These are phyloP conservation scores for Starmera dryadoides DNA, from an alignment of 805 yeast genomes.

Conservation along the genomic window DNA sequence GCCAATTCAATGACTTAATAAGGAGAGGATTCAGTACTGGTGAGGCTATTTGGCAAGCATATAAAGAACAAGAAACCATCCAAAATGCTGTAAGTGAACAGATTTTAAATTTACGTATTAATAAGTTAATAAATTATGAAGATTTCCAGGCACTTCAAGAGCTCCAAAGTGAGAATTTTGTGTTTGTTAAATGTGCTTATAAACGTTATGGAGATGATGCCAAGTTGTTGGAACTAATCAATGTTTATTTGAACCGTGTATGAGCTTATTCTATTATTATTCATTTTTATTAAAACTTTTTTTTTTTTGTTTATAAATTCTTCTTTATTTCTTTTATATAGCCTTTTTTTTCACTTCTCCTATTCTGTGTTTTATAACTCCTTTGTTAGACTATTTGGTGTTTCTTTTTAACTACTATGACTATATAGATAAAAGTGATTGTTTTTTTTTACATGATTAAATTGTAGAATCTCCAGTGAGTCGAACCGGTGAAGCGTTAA, in stretches of 20 bases:
- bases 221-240: constrained; percentile 14
- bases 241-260: constrained; percentile 10
- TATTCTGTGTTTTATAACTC: too few species aligned
- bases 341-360: too few species aligned
- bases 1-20: neutral
- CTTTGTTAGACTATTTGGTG: too few species aligned
- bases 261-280: neutral
- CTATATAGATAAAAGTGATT: too few species aligned
- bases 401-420: too few species aligned
- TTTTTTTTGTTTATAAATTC: too few species aligned
- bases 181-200: constrained; percentile 14
- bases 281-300: too few species aligned
- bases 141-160: constrained; percentile 14
- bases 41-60: constrained; percentile 14
- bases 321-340: too few species aligned
- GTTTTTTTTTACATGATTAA: too few species aligned
- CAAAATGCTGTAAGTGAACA: constrained; percentile 13
- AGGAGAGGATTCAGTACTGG: constrained; percentile 7
- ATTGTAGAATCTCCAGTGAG: too few species aligned
- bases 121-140: constrained; percentile 9
- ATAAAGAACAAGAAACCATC: constrained; percentile 16
- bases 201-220: constrained; percentile 13
- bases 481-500: too few species aligned
- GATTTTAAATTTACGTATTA: constrained; percentile 11
- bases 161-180: constrained; percentile 10